Conservation (phyloP, 1,284 basidiomycete species). For the Ceraceosorus bombacis region DNA sequence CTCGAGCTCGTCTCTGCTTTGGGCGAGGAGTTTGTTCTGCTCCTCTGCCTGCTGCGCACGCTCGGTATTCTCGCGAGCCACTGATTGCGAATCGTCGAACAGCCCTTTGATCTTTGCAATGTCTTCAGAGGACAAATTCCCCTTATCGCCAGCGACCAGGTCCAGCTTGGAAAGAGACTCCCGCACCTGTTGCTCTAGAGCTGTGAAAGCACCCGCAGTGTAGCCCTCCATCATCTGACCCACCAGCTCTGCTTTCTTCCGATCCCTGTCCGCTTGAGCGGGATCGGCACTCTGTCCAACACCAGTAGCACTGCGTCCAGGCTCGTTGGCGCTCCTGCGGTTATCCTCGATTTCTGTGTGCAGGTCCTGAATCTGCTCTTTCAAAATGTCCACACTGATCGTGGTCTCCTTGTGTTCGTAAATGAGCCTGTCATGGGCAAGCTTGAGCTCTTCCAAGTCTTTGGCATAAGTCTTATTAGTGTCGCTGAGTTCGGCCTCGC, state of each 20-base stretch:
- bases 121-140: slow-evolving; percentile 60
- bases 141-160: slow-evolving; percentile 31
- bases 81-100: slow-evolving; percentile 75
- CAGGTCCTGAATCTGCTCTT: slow-evolving; percentile 86
- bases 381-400: slow-evolving; percentile 91
- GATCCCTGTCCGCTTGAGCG: slow-evolving; percentile 89
- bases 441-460: slow-evolving; percentile 73
- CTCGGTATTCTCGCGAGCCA: slow-evolving; percentile 81
- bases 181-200: slow-evolving; percentile 86
- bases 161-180: slow-evolving; percentile 75
- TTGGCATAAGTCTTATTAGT: slow-evolving; percentile 50
- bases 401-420: slow-evolving; percentile 91
- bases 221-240: slow-evolving; percentile 99
- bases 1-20: slow-evolving; percentile 81
- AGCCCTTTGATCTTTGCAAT: slow-evolving; percentile 72
- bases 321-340: slow-evolving; percentile 35
- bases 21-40: slow-evolving; percentile 76
- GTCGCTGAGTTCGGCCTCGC: slow-evolving; percentile 49
- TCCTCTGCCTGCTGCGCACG: slow-evolving; percentile 80
- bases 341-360: slow-evolving; percentile 84
- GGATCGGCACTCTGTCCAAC: slow-evolving; percentile 65
- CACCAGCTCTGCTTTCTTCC: slow-evolving; percentile 98
- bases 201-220: slow-evolving; percentile 67
- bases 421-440: slow-evolving; percentile 83
- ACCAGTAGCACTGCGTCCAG: slow-evolving; percentile 27